Percentiles rank a stretch among this genome's conserved stretches.
These are phyloP conservation scores for Torulaspora indica DNA, from an alignment of 805 yeast species.

Conservation along the genomic window DNA sequence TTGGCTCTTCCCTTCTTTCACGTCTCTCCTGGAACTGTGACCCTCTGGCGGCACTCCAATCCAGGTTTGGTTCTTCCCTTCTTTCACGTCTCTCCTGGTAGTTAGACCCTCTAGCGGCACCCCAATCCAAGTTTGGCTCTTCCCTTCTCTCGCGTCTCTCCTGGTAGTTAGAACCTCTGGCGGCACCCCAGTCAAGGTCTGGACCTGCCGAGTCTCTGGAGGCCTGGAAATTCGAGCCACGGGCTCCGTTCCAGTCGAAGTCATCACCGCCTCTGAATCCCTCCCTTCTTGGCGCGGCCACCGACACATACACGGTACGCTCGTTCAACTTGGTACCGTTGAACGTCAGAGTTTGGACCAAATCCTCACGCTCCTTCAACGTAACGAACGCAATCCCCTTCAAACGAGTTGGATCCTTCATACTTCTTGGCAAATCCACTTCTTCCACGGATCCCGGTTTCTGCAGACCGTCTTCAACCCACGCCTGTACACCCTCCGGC, in stretches of 20 bases:
- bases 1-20: constrained; percentile 38
- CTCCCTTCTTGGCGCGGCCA: constrained; percentile 63
- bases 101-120: constrained; percentile 36
- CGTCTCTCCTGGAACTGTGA: constrained; percentile 27
- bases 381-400: constrained; percentile 89
- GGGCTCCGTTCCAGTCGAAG: constrained; percentile 45
- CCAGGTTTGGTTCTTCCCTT: constrained; percentile 51
- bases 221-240: constrained; percentile 30
- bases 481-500: constrained; percentile 59
- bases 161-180: constrained; percentile 44
- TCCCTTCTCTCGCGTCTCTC: constrained; percentile 36
- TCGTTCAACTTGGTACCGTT: constrained; percentile 67
- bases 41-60: constrained; percentile 52
- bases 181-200: constrained; percentile 48
- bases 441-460: constrained; percentile 55
- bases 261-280: constrained; percentile 40
- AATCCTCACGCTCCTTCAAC: constrained; percentile 68
- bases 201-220: constrained; percentile 38
- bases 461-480: constrained; percentile 51
- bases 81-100: constrained; percentile 35
- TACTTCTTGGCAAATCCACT: constrained; percentile 69
- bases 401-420: constrained; percentile 55
- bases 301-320: constrained; percentile 68
- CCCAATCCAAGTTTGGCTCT: constrained; percentile 36
- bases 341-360: constrained; percentile 66